These are phyloP conservation scores for Neltuma alba DNA, from an alignment of 306 rosid species.

Conservation along the genomic window DNA sequence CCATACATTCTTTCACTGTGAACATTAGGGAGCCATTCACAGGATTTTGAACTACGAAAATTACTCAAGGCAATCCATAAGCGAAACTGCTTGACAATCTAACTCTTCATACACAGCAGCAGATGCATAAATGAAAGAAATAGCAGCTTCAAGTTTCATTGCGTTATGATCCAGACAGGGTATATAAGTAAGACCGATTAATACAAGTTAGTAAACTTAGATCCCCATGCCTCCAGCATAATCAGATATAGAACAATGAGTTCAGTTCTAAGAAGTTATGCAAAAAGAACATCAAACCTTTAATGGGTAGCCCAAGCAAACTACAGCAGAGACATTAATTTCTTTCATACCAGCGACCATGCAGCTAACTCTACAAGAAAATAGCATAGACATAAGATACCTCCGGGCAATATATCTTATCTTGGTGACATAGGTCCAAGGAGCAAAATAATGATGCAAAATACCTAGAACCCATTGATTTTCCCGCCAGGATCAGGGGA, in stretches of 20 bases:
- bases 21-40: background rate
- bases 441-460: background rate
- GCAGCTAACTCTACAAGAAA: constrained; percentile 76
- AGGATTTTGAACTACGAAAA: background rate
- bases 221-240: background rate
- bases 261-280: constrained; percentile 14
- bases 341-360: constrained; percentile 83
- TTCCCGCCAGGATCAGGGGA: constrained; percentile 83
- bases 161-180: background rate
- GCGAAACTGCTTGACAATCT: background rate
- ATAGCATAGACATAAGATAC: constrained; percentile 15
- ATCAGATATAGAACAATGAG: background rate
- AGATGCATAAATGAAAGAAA: background rate
- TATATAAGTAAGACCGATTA: background rate
- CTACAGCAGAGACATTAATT: constrained; percentile 66
- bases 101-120: background rate
- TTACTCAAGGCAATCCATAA: background rate
- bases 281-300: constrained; percentile 55
- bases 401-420: constrained; percentile 15
- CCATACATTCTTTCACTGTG: background rate
- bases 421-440: background rate
- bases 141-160: background rate
- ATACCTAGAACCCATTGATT: constrained; percentile 91
- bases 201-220: background rate
- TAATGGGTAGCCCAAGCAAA: constrained; percentile 89